phyloP scores from a whole-genome alignment of 2,329 filamentous ascomycete species.

The Onygenales sp. region DNA sequence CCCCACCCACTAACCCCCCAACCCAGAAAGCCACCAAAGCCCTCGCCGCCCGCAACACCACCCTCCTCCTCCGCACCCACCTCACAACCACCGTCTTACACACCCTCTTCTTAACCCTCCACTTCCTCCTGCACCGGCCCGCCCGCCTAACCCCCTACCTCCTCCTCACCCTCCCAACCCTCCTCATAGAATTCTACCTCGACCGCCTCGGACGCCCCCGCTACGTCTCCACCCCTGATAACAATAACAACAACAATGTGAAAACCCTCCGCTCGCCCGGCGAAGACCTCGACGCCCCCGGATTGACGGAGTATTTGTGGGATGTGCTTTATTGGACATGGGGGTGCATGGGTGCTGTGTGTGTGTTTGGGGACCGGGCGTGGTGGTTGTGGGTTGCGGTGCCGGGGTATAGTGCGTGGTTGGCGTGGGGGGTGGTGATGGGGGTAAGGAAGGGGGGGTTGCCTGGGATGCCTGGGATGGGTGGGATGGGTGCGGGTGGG shows the following conservation, averaged over 20 bases:
- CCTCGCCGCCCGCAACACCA: conserved; percentile 68
- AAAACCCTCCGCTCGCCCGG: conserved; percentile 62
- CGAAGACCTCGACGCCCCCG: conserved; percentile 78
- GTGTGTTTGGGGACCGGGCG: conserved; percentile 70
- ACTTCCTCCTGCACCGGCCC: conserved; percentile 54
- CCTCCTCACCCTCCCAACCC: conserved; percentile 62
- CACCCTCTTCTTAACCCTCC: conserved; percentile 61
- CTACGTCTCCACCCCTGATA: conserved; percentile 47
- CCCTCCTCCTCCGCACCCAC: conserved; percentile 72
- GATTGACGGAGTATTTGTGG: conserved; percentile 96
- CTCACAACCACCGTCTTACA: conserved; percentile 65
- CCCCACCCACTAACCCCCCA: background rate
- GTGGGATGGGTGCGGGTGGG: conserved; percentile 30
- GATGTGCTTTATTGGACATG: conserved; percentile 94
- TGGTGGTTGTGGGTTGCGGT: conserved; percentile 55
- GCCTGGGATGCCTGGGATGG: conserved; percentile 25
- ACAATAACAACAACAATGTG: background rate
- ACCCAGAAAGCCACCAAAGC: conserved; percentile 43
- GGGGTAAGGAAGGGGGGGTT: conserved; percentile 32
- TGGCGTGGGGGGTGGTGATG: conserved; percentile 37
- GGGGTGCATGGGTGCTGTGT: conserved; percentile 61
- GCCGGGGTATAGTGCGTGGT: conserved; percentile 39
- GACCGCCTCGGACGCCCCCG: conserved; percentile 75
- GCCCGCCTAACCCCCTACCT: conserved; percentile 58
- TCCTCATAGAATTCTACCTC: conserved; percentile 75